Evolutionary conservation across 2,329 filamentous ascomycete genomes (phyloP).

Genomic region (Dryadomyces quercus-mongolicae): DNA sequence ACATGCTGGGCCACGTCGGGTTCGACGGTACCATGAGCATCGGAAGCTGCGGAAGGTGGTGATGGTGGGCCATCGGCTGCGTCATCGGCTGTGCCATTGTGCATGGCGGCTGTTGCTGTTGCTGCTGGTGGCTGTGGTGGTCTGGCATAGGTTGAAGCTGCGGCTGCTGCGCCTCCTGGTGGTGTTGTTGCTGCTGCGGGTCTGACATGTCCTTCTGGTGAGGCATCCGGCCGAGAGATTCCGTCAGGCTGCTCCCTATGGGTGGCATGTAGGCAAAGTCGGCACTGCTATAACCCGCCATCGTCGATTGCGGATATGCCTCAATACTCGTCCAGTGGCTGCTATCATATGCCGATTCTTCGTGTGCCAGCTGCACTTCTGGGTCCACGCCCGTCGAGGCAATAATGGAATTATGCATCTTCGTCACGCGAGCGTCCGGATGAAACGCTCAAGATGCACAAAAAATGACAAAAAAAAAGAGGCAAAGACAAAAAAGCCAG

Average conservation of each 20-base stretch:
- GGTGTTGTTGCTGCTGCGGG: background rate
- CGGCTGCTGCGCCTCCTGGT: slow-evolving; percentile 4
- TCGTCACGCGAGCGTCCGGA: background rate
- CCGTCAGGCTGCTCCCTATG: slow-evolving; percentile 27
- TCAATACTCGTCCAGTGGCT: slow-evolving; percentile 45
- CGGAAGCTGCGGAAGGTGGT: slow-evolving; percentile 42
- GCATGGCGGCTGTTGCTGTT: slow-evolving; percentile 33
- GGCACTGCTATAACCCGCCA: slow-evolving; percentile 52
- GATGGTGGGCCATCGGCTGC: slow-evolving; percentile 28
- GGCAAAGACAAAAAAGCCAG: background rate
- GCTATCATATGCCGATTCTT: slow-evolving; percentile 20
- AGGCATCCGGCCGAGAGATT: slow-evolving; percentile 35
- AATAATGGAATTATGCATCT: slow-evolving; percentile 33
- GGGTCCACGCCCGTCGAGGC: slow-evolving; percentile 33
- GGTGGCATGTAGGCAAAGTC: slow-evolving; percentile 45
- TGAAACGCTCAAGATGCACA: background rate
- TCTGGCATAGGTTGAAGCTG: slow-evolving; percentile 1
- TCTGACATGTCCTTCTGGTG: background rate
- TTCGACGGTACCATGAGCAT: slow-evolving; percentile 61
- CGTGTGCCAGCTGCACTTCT: slow-evolving; percentile 31
- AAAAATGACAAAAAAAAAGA: background rate
- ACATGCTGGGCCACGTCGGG: slow-evolving; percentile 66
- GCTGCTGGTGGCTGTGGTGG: background rate
- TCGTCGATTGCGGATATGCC: slow-evolving; percentile 56
- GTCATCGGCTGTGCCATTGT: slow-evolving; percentile 14